Percentiles rank a stretch among this genome's conserved stretches.
phyloP scores from a whole-genome alignment of 768 basidiomycete genomes.

The Suillus clintonianus region DNA sequence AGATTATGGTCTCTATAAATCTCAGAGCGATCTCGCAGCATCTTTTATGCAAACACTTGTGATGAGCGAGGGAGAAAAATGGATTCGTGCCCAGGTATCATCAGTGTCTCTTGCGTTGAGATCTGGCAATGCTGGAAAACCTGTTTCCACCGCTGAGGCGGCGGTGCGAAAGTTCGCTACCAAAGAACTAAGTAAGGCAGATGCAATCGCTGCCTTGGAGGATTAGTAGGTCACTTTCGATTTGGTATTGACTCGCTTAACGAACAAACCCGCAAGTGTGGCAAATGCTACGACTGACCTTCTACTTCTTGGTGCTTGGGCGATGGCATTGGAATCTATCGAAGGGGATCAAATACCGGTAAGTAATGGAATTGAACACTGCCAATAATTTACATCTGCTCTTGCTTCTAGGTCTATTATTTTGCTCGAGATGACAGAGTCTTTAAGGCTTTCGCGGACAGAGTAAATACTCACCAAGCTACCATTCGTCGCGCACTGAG shows the following conservation, averaged over 20 bases:
- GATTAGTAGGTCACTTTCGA: conserved; percentile 69
- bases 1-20: conserved; percentile 79
- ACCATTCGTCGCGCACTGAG: conserved; percentile 50
- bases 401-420: conserved; percentile 60
- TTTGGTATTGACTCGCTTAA: conserved; percentile 1
- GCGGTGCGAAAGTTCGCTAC: conserved; percentile 88
- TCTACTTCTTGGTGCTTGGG: conserved; percentile 82
- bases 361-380: conserved; percentile 20
- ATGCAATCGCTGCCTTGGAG: conserved; percentile 77
- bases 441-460: conserved; percentile 65
- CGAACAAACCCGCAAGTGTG: conserved; percentile 48
- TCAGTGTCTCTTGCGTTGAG: conserved; percentile 72
- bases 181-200: conserved; percentile 77
- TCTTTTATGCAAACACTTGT: conserved; percentile 93
- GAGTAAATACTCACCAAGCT: conserved; percentile 36
- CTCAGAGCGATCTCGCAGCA: conserved; percentile 82
- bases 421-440: conserved; percentile 93
- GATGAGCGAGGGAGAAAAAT: conserved; percentile 95
- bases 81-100: conserved; percentile 74
- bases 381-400: conserved; percentile 1
- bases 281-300: conserved; percentile 90
- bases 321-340: conserved; percentile 56
- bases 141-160: conserved; percentile 72
- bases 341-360: conserved; percentile 75
- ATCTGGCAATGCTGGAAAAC: conserved; percentile 65